Conservation (phyloP, 2,329 filamentous ascomycete species). For the Capronia epimyces region DNA sequence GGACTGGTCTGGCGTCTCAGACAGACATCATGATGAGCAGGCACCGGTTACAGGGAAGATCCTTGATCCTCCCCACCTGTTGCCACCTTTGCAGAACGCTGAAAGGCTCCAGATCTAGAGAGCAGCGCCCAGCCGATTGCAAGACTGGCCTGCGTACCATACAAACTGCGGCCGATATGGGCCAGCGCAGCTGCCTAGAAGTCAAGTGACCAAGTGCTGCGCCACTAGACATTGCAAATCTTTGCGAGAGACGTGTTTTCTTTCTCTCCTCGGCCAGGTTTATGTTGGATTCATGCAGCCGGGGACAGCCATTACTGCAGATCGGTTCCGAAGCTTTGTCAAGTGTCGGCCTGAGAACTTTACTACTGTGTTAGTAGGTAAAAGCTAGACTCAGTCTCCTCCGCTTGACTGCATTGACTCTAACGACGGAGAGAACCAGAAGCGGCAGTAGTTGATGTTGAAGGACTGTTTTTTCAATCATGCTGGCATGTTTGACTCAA, state of each 20-base stretch:
- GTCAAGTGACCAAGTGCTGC: constrained; percentile 7
- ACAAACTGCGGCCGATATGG: background rate
- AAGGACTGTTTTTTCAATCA: background rate
- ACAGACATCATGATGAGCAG: background rate
- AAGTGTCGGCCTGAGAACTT: background rate
- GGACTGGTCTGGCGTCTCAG: background rate
- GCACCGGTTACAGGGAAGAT: background rate
- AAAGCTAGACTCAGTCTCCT: background rate
- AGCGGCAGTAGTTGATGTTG: background rate
- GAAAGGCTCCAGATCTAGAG: too few relatives aligned
- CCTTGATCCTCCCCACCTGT: background rate
- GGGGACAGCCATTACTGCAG: background rate
- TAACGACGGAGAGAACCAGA: background rate
- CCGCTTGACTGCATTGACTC: background rate
- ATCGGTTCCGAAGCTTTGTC: background rate
- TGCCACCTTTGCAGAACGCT: too few relatives aligned
- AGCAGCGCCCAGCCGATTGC: too few relatives aligned
- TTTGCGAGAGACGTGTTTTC: background rate
- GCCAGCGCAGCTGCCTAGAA: constrained; percentile 1
- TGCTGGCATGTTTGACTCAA: too few relatives aligned
- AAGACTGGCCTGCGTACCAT: background rate
- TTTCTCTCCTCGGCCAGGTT: background rate
- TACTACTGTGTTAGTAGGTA: too few relatives aligned
- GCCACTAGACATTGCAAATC: background rate
- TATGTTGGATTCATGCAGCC: too few relatives aligned